Base-by-base conservation (phyloP, 1,139 yeast species). In the Geotrichum armillariae region DNA sequence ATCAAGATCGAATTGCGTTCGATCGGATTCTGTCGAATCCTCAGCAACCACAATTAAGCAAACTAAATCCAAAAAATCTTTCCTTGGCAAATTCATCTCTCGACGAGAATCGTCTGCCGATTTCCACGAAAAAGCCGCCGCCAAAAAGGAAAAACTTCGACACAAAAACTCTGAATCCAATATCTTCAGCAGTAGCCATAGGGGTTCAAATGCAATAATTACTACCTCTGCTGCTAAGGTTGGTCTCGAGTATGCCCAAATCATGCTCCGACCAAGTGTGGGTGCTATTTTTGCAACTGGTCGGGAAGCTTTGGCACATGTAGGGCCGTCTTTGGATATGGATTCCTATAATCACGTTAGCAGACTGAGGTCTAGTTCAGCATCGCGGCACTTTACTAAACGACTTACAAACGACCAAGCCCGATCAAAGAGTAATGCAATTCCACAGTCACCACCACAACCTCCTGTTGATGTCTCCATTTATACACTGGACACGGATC, bases 101-200 rank as follows among this genome's bases (percentile, higher is more conserved):
- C 53, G 65, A 12, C 55, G 64, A 5, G 66, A 62, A 21, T 58
- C 61, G 7, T 49, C 56, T n/a, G 53, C 57, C 1, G 65, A 58
- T 25, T 46, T 56, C 25, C 40, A 52, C 11, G 50, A 51, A 9
- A 38, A 43, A 21, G 41, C 50, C 41, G 38, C 54, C 52, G 7
- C 29, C 29, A 7, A 7, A 11, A 38, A 43, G 18, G 47, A 53
- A 20, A 32, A 41, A 34, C 31, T 22, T 47, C 14, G 56, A 46
- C 39, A 14, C 14, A 35, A 56, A 50, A 33, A 34, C 22, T n/a
- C 49, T 50, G 35, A 52, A 37, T 43, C 47, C 44, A 37, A 50
- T 20, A 2, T 41, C 21, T 25, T 25, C 11, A n/a, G n/a, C n/a
- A n/a, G n/a, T n/a, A n/a, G n/a, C n/a, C n/a, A n/a, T n/a, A n/a